These are phyloP conservation scores for Oleoguttula mirabilis DNA, from an alignment of 495 filamentous ascomycete genomes.

Conservation along the genomic window DNA sequence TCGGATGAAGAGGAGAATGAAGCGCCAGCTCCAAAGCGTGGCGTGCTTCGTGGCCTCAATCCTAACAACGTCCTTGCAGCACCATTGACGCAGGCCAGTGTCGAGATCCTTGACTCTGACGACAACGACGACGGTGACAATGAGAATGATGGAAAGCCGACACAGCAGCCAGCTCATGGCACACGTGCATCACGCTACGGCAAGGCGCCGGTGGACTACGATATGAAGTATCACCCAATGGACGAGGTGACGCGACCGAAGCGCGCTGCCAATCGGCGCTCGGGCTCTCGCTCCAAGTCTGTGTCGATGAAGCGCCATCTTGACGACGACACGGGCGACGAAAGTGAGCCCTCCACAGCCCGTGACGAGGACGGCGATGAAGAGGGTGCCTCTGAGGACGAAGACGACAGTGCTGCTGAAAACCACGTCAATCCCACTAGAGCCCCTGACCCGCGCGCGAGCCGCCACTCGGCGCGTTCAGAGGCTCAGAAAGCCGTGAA, in stretches of 20 bases:
- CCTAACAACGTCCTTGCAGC: too few species aligned
- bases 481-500: slow-evolving; percentile 7
- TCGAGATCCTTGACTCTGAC: too few species aligned
- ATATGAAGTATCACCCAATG: slow-evolving; percentile 30
- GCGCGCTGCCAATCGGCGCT: slow-evolving; percentile 15
- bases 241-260: slow-evolving; percentile 22
- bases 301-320: not conserved
- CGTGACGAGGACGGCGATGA: not conserved
- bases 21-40: too few species aligned
- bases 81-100: too few species aligned
- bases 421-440: too few species aligned
- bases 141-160: too few species aligned
- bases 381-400: slow-evolving; percentile 1
- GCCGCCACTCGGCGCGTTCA: slow-evolving; percentile 3
- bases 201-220: slow-evolving; percentile 16
- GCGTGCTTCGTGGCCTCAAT: too few species aligned
- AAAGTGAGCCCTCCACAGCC: not conserved
- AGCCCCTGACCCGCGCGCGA: slow-evolving; percentile 4
- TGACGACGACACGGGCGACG: not conserved
- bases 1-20: too few species aligned
- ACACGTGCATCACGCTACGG: slow-evolving; percentile 4
- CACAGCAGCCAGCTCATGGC: too few species aligned
- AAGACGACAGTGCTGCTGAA: slow-evolving; percentile 1
- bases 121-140: too few species aligned
- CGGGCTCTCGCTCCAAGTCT: not conserved